Evolutionary conservation across 148 eudicot genomes (phyloP).

Genomic region (Rhododendron ovatum): DNA sequence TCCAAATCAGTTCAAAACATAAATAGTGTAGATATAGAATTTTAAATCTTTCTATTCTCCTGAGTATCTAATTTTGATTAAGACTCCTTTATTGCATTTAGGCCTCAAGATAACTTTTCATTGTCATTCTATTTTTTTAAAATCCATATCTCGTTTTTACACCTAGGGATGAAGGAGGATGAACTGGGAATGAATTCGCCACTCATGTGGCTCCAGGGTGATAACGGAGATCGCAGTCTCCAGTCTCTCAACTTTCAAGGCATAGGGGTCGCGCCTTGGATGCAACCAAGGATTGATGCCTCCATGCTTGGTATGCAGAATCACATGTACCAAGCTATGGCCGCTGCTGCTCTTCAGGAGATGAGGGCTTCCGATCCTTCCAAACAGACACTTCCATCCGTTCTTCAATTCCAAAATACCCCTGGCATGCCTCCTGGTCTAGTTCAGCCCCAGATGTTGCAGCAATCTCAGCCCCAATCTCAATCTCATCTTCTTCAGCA

Average conservation of each 20-base stretch:
- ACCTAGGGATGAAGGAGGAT: constrained; percentile 51
- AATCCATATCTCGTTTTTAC: constrained; percentile 6
- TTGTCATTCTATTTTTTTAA: neutral
- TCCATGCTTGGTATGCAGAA: constrained; percentile 58
- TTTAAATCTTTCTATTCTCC: neutral
- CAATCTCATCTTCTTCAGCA: constrained; percentile 51
- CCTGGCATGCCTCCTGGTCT: constrained; percentile 33
- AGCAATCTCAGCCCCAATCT: constrained; percentile 22
- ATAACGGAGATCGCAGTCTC: constrained; percentile 39
- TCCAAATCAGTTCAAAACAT: neutral
- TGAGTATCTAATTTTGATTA: neutral
- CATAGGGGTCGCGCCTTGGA: constrained; percentile 57
- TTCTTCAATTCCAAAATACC: constrained; percentile 60
- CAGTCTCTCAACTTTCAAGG: constrained; percentile 72
- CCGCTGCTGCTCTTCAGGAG: constrained; percentile 66
- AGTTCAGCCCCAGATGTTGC: constrained; percentile 32
- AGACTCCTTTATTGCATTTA: neutral
- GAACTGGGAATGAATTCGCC: constrained; percentile 63
- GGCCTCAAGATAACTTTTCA: neutral
- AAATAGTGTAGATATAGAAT: neutral
- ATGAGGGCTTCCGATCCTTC: constrained; percentile 38
- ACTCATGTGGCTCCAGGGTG: constrained; percentile 70
- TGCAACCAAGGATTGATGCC: constrained; percentile 70
- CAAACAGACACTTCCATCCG: constrained; percentile 32
- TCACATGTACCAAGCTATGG: constrained; percentile 72